These are phyloP conservation scores for Thielaviopsis euricoi DNA, from an alignment of 2,329 filamentous ascomycete species.

Conservation along the genomic window DNA sequence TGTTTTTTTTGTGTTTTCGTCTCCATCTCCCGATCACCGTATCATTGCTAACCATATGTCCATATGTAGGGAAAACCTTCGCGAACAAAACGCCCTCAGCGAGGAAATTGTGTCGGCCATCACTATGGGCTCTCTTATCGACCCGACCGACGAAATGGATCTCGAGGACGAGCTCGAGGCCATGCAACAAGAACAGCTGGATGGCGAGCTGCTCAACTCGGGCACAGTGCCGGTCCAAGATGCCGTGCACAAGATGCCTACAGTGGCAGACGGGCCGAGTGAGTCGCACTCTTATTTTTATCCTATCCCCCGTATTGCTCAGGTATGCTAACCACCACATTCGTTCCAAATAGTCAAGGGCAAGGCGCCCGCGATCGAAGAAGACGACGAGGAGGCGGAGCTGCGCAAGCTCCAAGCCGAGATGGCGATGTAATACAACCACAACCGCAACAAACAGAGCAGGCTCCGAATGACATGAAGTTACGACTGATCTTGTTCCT, in stretches of 20 bases:
- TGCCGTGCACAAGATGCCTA: slow-evolving; percentile 59
- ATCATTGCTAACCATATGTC: slow-evolving; percentile 11
- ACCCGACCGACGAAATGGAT: slow-evolving; percentile 68
- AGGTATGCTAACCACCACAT: not conserved
- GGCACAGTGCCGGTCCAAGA: slow-evolving; percentile 70
- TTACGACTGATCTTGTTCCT: not conserved
- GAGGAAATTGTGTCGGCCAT: slow-evolving; percentile 85
- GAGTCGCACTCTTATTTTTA: slow-evolving; percentile 25
- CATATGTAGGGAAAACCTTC: slow-evolving; percentile 58
- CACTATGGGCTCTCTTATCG: slow-evolving; percentile 49
- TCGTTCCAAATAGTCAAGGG: slow-evolving; percentile 27
- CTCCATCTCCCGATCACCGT: no score
- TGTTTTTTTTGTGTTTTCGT: no score
- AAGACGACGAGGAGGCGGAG: slow-evolving; percentile 94
- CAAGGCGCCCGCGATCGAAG: slow-evolving; percentile 36
- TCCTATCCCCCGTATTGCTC: not conserved
- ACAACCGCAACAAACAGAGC: not conserved
- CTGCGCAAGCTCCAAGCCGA: slow-evolving; percentile 84
- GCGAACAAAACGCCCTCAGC: slow-evolving; percentile 83
- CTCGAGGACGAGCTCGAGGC: slow-evolving; percentile 71
- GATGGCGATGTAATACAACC: slow-evolving; percentile 69
- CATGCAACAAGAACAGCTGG: slow-evolving; percentile 81
- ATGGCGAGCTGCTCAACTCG: slow-evolving; percentile 84
- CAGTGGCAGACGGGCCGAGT: slow-evolving; percentile 60
- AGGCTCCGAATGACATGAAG: not conserved